Evolutionary conservation across 805 yeast species (phyloP), one percentile per base, ranked within the genome.

Genomic region (Huiozyma naganishii): DNA sequence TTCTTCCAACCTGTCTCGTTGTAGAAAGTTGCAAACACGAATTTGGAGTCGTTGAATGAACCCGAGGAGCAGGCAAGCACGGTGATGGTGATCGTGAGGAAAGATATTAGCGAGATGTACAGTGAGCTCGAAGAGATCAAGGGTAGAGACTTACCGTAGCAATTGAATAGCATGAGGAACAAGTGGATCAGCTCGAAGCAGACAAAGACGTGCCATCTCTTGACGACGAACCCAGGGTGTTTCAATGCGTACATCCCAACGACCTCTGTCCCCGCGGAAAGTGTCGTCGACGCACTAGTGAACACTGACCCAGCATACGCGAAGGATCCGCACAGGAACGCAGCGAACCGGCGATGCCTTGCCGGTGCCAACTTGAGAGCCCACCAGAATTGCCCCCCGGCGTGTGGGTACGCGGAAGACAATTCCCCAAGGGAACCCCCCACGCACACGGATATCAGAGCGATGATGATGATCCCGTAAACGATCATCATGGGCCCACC

Each of bases 371-470:
- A 56, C 40, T 72, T 68, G 58, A 70, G 65, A 3, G 81, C 72
- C 82, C 83, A 77, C 53, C 69, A 75, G 53, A 74, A 76, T 52
- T 76, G 82, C 17, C 81, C 82, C 41, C 80, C 82, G n/a, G 81
- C 79, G 48, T 72, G 73, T 4, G 81, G 81, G 57, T 70, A 72
- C 2, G 80, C 77, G 37, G 76, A 69, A 2, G 77, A 69, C 47
- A 77, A 55, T 54, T 77, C 82, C 37, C 79, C 71, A 41, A 77
- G 60, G 0, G 79, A 69, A 6, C 70, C 64, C 27, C 76, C 82
- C 40, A 76, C 61, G 51, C 73, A 69, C 29, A 67, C 52, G 0
- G 80, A 73, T 6, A 77, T 57, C 27, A 58, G 47, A 1, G 80
- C 76, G 39, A 77, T 66, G 42, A 77, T 73, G 5, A 77, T 55